Percentiles rank a stretch among this genome's conserved stretches.
These are phyloP conservation scores for Cordyceps cateniannulata DNA, from an alignment of 2,329 filamentous ascomycete species.

Conservation along the genomic window DNA sequence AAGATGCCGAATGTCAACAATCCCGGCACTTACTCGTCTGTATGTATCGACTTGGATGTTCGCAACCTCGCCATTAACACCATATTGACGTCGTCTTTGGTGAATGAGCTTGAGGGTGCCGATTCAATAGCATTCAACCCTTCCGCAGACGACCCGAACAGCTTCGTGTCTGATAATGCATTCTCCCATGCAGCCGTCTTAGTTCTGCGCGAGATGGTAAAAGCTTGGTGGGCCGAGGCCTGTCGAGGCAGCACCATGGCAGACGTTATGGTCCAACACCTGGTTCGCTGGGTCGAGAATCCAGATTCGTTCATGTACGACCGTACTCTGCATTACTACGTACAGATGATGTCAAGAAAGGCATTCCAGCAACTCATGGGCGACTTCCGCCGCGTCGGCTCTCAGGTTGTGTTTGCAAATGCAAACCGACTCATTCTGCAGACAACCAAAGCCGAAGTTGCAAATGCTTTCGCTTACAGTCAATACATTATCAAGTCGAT, in stretches of 20 bases:
- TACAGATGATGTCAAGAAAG: conserved; percentile 97
- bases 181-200: conserved; percentile 89
- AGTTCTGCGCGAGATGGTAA: conserved; percentile 96
- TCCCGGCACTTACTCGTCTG: conserved; percentile 87
- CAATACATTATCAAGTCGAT: conserved; percentile 98
- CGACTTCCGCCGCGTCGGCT: conserved; percentile 91
- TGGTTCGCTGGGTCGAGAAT: conserved; percentile 95
- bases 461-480: conserved; percentile 92
- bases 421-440: conserved; percentile 85
- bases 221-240: conserved; percentile 95
- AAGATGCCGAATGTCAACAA: conserved; percentile 92
- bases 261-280: conserved; percentile 92
- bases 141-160: conserved; percentile 33
- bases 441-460: conserved; percentile 93
- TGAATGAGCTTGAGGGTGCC: conserved; percentile 90
- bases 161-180: conserved; percentile 77
- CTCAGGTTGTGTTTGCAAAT: conserved; percentile 91
- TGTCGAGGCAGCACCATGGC: conserved; percentile 89
- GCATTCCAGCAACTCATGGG: conserved; percentile 95
- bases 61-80: conserved; percentile 97
- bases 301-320: conserved; percentile 94
- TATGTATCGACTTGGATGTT: conserved; percentile 91
- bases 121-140: conserved; percentile 79
- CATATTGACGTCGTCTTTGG: conserved; percentile 88
- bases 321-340: conserved; percentile 88